Conservation (phyloP, 1,139 yeast species). For the Petasospora rhodanensis region DNA sequence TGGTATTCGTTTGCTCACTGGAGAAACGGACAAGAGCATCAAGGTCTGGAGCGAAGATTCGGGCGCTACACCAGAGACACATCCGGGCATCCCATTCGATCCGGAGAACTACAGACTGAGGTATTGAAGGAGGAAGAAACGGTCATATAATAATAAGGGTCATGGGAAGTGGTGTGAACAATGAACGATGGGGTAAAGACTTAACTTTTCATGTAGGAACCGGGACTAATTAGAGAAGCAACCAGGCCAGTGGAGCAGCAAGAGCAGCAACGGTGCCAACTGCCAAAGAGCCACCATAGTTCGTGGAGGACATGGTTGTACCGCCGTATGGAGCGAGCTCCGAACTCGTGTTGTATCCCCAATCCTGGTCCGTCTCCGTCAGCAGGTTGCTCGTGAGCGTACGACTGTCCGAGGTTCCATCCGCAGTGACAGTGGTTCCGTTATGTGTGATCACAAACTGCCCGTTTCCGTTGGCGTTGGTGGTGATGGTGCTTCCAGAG, state of each 20-base stretch:
- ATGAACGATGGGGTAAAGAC: too few relatives aligned
- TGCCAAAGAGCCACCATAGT: conserved; percentile 1
- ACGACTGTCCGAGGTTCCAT: conserved; percentile 4
- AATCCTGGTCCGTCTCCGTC: conserved; percentile 9
- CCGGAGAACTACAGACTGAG: conserved; percentile 30
- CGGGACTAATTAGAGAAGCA: too few relatives aligned
- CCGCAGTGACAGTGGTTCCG: conserved; percentile 2
- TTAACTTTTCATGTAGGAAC: too few relatives aligned
- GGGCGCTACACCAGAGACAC: conserved; percentile 39
- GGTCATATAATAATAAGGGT: too few relatives aligned
- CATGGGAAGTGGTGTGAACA: too few relatives aligned
- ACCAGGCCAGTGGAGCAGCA: too few relatives aligned
- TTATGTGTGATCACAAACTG: conserved; percentile 7
- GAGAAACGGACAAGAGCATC: conserved; percentile 86
- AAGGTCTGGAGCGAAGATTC: conserved; percentile 72
- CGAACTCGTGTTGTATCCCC: conserved; percentile 10
- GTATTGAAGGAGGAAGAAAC: too few relatives aligned
- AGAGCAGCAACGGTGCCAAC: too few relatives aligned
- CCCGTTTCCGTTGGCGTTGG: conserved; percentile 7
- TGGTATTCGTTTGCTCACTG: conserved; percentile 77
- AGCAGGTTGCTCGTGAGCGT: conserved; percentile 3
- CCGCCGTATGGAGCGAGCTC: conserved; percentile 9
- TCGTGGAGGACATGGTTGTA: conserved; percentile 5
- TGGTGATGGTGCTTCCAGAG: neutral
- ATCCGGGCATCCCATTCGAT: conserved; percentile 46